These are phyloP conservation scores for Boletus vinaceobasis DNA, from an alignment of 768 basidiomycete species.

Conservation along the genomic window DNA sequence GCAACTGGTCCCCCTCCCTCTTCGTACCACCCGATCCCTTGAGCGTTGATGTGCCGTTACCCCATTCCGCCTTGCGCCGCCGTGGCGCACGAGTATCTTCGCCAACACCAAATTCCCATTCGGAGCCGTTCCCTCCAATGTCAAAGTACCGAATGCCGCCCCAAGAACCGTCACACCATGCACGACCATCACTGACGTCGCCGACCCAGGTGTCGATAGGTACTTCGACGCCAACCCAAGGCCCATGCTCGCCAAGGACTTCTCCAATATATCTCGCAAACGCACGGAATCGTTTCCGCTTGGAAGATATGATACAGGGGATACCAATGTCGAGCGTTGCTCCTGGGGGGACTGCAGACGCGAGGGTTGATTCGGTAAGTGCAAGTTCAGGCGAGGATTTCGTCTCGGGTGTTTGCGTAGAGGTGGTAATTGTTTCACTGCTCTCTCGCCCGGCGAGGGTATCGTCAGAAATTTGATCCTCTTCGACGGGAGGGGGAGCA, in stretches of 20 bases:
- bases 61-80: slow-evolving; percentile 24
- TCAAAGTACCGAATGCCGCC: slow-evolving; percentile 84
- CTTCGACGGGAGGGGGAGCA: slow-evolving; percentile 11
- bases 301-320: slow-evolving; percentile 84
- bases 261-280: slow-evolving; percentile 88
- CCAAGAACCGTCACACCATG: slow-evolving; percentile 85
- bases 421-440: slow-evolving; percentile 27
- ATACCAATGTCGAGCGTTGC: slow-evolving; percentile 83
- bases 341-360: slow-evolving; percentile 37
- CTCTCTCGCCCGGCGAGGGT: slow-evolving; percentile 24
- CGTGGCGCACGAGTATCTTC: slow-evolving; percentile 36
- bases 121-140: slow-evolving; percentile 52
- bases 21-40: slow-evolving; percentile 38
- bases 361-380: slow-evolving; percentile 26
- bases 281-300: slow-evolving; percentile 80
- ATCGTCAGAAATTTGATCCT: slow-evolving; percentile 14
- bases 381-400: slow-evolving; percentile 16
- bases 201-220: slow-evolving; percentile 56
- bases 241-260: slow-evolving; percentile 73
- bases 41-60: slow-evolving; percentile 33
- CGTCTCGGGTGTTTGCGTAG: slow-evolving; percentile 15
- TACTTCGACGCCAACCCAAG: slow-evolving; percentile 92
- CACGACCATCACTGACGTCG: slow-evolving; percentile 56
- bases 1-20: slow-evolving; percentile 57
- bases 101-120: slow-evolving; percentile 59